Base-by-base conservation (phyloP, 1,284 basidiomycete species). In the Psilocybe mexicana region DNA sequence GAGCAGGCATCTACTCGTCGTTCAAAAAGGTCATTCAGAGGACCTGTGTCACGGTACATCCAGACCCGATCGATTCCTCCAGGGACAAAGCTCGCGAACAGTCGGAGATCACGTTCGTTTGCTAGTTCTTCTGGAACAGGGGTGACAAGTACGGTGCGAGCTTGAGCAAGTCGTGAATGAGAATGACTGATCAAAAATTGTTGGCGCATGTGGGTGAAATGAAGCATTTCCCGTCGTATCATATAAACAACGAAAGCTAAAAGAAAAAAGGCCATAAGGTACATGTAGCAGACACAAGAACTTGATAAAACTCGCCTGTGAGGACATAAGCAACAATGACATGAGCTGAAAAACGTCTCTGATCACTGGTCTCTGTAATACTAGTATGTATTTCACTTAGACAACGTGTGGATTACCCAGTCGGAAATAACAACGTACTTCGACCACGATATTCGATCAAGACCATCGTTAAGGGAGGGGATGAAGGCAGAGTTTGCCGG, bases 61-160 rank as follows among this genome's bases (percentile, higher is more conserved):
- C 91, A 93, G 44, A 93, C 82, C 49, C 82, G 77, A 69, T 87
- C 84, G n/a, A 91, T 81, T 0, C 91, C 90, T 12, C 90, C 91
- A 5, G 90, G 90, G 0, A 93, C 79, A 65, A 88, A 85, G 43
- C 79, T 79, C 56, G 87, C 88, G 52, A 91, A 83, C 53, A 81
- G 77, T 28, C 79, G 77, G 38, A 93, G 76, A 61, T 84, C 82
- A 18, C 76, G 74, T 68, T 90, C 85, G 58, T 81, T 80, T 38
- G 83, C 78, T 55, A 87, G 78, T 50, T 83, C 78, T 14, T 83
- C 78, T 1, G 90, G 89, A 8, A 93, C 82, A 48, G 85, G 83
- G 0, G 89, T 91, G 61, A 93, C 81, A 47, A 94, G 82, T 3
- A 94, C 86, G 0, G 91, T 93, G 43, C 84, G 83, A 1, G 91